Percentiles rank a stretch among this genome's conserved stretches.
Evolutionary conservation across 2,329 filamentous ascomycete genomes (phyloP).

Genomic region (Exophiala viscosa): DNA sequence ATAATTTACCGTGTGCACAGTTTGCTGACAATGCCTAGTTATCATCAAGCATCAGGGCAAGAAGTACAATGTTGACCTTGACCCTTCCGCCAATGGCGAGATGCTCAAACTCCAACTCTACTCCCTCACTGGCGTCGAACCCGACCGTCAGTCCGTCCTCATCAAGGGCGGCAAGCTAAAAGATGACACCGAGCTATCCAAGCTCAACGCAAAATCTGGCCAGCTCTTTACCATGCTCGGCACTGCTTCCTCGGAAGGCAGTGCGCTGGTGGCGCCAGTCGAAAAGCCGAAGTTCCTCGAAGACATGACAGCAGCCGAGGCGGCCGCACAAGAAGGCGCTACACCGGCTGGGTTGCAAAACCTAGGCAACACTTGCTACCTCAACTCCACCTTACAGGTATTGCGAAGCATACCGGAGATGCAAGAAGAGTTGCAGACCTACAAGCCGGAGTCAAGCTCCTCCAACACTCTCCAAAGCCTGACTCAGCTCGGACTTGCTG

Average conservation of each 20-base stretch:
- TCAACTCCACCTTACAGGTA: slow-evolving; percentile 95
- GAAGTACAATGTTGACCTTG: slow-evolving; percentile 90
- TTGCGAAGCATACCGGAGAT: slow-evolving; percentile 86
- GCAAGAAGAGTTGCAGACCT: slow-evolving; percentile 69
- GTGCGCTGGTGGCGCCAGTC: slow-evolving; percentile 66
- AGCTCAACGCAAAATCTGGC: slow-evolving; percentile 77
- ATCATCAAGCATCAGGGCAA: slow-evolving; percentile 93
- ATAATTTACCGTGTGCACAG: neutral
- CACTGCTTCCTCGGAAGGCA: slow-evolving; percentile 61
- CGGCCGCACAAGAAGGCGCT: slow-evolving; percentile 75
- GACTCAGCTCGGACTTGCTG: slow-evolving; percentile 55
- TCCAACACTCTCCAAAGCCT: slow-evolving; percentile 41
- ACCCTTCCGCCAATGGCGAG: slow-evolving; percentile 78
- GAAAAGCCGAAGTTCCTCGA: slow-evolving; percentile 85
- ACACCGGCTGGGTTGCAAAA: slow-evolving; percentile 86
- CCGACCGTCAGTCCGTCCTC: slow-evolving; percentile 91
- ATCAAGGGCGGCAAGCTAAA: slow-evolving; percentile 94
- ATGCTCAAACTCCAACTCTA: slow-evolving; percentile 94
- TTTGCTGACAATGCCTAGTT: slow-evolving; percentile 53
- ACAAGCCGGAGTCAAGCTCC: slow-evolving; percentile 40
- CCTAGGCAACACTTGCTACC: slow-evolving; percentile 95
- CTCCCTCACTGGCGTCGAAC: slow-evolving; percentile 92
- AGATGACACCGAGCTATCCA: slow-evolving; percentile 83
- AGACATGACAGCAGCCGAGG: slow-evolving; percentile 95
- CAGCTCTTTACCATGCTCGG: slow-evolving; percentile 97